Conservation (phyloP, 768 basidiomycete species). For the Ramaria rubella region DNA sequence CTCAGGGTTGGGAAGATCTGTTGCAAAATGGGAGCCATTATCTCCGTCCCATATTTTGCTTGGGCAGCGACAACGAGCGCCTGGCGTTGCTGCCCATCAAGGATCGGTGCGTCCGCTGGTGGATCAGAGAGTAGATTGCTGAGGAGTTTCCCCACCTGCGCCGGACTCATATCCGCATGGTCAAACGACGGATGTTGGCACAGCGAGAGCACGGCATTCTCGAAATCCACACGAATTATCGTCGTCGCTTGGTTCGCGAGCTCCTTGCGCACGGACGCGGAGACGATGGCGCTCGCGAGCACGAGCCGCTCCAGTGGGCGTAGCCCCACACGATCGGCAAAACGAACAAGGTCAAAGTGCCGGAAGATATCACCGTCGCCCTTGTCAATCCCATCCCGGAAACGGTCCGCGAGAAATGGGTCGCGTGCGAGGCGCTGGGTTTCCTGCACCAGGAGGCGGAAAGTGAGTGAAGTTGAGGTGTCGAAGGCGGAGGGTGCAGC, state of each 20-base stretch:
- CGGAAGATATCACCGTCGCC: conserved; percentile 81
- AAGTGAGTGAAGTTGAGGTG: conserved; percentile 70
- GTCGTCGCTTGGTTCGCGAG: conserved; percentile 51
- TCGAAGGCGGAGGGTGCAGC: conserved; percentile 62
- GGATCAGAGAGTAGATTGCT: conserved; percentile 71
- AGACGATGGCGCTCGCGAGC: conserved; percentile 66
- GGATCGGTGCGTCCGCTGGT: conserved; percentile 58
- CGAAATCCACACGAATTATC: conserved; percentile 72
- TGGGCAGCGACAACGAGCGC: conserved; percentile 69
- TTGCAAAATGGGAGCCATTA: conserved; percentile 65
- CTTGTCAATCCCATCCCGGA: conserved; percentile 84
- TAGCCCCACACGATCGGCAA: conserved; percentile 74
- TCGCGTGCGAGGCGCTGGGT: conserved; percentile 84
- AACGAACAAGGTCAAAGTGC: conserved; percentile 76
- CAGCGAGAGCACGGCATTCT: conserved; percentile 66
- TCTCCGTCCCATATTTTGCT: conserved; percentile 74
- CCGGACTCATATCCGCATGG: conserved; percentile 67
- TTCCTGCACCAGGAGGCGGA: conserved; percentile 82
- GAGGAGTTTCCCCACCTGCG: conserved; percentile 73
- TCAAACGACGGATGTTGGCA: conserved; percentile 80
- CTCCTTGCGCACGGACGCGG: conserved; percentile 48
- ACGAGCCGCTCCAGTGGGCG: conserved; percentile 75
- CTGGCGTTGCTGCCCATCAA: conserved; percentile 70
- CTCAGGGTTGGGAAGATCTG: conserved; percentile 69
- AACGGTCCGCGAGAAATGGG: conserved; percentile 84